These are phyloP conservation scores for Lactifluus echinatus DNA, from an alignment of 768 basidiomycete species.

Conservation along the genomic window DNA sequence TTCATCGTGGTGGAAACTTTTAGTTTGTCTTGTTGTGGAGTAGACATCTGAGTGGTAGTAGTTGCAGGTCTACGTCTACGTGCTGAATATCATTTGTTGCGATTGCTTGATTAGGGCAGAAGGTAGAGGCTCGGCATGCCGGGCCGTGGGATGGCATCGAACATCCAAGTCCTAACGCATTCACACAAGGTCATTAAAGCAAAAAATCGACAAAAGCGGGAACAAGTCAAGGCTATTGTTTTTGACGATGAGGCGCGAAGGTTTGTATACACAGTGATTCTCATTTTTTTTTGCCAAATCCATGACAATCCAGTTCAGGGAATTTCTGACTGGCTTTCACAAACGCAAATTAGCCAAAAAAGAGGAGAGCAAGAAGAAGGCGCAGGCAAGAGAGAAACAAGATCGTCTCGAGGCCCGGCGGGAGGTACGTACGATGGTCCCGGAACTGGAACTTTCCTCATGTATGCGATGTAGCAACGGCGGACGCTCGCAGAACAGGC, in stretches of 20 bases:
- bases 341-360: conserved; percentile 83
- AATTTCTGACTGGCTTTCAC: conserved; percentile 89
- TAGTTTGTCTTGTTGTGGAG: too few species aligned
- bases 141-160: conserved; percentile 27
- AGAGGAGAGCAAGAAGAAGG: conserved; percentile 66
- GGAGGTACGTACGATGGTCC: conserved; percentile 45
- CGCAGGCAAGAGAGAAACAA: conserved; percentile 67
- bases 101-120: too few species aligned
- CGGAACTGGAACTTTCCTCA: conserved; percentile 14
- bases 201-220: conserved; percentile 55
- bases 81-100: conserved; percentile 1
- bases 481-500: conserved; percentile 72
- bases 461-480: conserved; percentile 50
- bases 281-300: background rate
- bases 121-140: background rate
- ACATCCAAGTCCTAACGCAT: conserved; percentile 49
- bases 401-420: conserved; percentile 65
- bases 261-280: conserved; percentile 16
- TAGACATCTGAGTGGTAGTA: too few species aligned
- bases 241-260: conserved; percentile 82
- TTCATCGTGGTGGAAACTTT: too few species aligned
- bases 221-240: conserved; percentile 69
- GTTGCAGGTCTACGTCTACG: too few species aligned
- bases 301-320: conserved; percentile 35
- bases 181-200: conserved; percentile 55